phyloP scores from a whole-genome alignment of 2,329 filamentous ascomycete species.

The Venturia nashicola region DNA sequence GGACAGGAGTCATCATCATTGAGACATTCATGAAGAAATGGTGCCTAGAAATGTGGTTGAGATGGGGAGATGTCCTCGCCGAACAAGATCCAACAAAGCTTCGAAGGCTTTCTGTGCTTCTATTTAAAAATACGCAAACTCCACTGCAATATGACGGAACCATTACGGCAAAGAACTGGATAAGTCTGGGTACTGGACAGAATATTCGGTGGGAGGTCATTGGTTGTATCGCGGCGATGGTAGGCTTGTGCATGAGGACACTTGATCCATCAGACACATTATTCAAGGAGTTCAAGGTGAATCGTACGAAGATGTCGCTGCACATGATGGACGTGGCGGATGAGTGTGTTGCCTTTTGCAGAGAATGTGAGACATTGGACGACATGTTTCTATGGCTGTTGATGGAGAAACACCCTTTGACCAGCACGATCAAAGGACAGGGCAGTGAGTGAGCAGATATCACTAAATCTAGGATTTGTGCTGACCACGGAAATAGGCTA shows the following conservation, averaged over 20 bases:
- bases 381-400: conserved; percentile 23
- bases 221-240: conserved; percentile 25
- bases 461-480: neutral
- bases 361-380: conserved; percentile 20
- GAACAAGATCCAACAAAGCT: conserved; percentile 20
- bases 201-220: conserved; percentile 32
- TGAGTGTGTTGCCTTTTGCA: conserved; percentile 21
- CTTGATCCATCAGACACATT: conserved; percentile 23
- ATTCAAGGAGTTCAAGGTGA: conserved; percentile 19
- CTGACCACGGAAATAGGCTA: conserved; percentile 17
- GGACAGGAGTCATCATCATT: conserved; percentile 19
- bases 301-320: conserved; percentile 15
- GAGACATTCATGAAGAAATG: conserved; percentile 23
- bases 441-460: conserved; percentile 16
- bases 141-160: conserved; percentile 24
- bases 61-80: conserved; percentile 18
- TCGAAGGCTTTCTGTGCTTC: conserved; percentile 24
- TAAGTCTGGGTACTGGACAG: conserved; percentile 24
- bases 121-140: conserved; percentile 30
- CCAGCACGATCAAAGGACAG: conserved; percentile 18
- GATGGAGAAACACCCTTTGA: conserved; percentile 19
- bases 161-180: conserved; percentile 28
- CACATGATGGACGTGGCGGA: conserved; percentile 19
- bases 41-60: conserved; percentile 16
- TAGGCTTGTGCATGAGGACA: conserved; percentile 23